Evolutionary conservation across 208 protist species (phyloP).

Genomic region (Acanthamoeba polyphaga): DNA sequence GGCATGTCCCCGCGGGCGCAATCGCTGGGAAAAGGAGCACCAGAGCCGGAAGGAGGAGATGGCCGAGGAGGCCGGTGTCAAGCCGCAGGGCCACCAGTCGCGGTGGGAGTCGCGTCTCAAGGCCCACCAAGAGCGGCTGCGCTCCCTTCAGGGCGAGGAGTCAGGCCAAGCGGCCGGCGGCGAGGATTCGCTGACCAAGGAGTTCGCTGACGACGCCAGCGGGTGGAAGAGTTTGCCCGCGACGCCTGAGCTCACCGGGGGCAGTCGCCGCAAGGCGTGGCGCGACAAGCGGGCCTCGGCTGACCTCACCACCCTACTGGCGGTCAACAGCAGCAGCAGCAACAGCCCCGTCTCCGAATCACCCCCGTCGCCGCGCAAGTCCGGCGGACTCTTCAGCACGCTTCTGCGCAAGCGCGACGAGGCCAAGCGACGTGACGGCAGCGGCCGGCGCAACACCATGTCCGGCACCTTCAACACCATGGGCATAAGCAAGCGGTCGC

Average conservation of each 20-base stretch:
- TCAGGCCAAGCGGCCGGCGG: not conserved
- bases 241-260: not conserved
- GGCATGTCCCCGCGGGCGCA: conserved; percentile 11
- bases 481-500: not conserved
- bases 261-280: not conserved
- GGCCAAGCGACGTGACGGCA: not conserved
- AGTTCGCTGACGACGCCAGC: not conserved
- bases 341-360: not conserved
- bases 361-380: not conserved
- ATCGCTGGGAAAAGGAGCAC: conserved; percentile 55
- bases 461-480: not conserved
- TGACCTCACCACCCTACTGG: not conserved
- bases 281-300: conserved; percentile 3
- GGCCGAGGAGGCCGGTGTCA: not conserved
- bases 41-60: conserved; percentile 19
- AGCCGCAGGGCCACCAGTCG: not conserved
- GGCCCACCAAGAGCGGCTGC: conserved; percentile 52
- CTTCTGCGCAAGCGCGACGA: not conserved
- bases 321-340: not conserved
- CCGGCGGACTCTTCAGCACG: not conserved
- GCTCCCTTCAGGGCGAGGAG: conserved; percentile 18
- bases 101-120: conserved; percentile 6
- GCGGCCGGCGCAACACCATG: not conserved
- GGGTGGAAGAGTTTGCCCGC: not conserved
- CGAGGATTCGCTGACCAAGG: not conserved